phyloP scores from a whole-genome alignment of 2,329 filamentous ascomycete genomes.

The Stagonosporopsis tanaceti region DNA sequence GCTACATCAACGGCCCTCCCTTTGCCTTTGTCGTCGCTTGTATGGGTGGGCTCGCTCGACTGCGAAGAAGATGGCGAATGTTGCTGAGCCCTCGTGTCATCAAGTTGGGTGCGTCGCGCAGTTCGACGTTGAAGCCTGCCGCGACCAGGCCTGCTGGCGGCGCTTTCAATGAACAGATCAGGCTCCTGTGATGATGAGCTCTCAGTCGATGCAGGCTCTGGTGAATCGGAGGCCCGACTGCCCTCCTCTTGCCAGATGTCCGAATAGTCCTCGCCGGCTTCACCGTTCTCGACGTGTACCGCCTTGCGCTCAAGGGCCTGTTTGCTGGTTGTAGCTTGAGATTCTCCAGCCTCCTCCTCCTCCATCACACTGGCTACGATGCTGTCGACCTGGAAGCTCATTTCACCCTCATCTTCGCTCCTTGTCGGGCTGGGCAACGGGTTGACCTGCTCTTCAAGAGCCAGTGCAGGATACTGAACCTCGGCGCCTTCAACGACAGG shows the following conservation, averaged over 20 bases:
- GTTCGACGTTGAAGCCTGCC: constrained; percentile 54
- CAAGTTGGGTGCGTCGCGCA: constrained; percentile 48
- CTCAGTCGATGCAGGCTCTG: constrained; percentile 18
- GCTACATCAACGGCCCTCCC: constrained; percentile 18
- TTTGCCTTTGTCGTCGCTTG: constrained; percentile 26
- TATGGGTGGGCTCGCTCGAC: constrained; percentile 4
- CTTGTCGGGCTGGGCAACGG: constrained; percentile 41
- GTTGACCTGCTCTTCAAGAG: constrained; percentile 23
- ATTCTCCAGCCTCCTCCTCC: constrained; percentile 1
- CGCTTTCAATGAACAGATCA: constrained; percentile 47
- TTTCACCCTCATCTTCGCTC: constrained; percentile 45
- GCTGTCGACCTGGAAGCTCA: constrained; percentile 44
- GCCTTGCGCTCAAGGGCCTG: neutral
- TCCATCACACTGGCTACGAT: constrained; percentile 22
- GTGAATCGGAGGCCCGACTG: constrained; percentile 44
- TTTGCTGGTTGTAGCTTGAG: constrained; percentile 1
- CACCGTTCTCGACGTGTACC: neutral
- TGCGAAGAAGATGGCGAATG: constrained; percentile 6
- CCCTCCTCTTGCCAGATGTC: constrained; percentile 61
- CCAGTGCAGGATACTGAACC: constrained; percentile 40
- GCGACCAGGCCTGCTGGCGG: constrained; percentile 43
- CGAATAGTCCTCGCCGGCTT: constrained; percentile 33
- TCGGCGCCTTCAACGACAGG: constrained; percentile 21
- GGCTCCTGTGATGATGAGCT: constrained; percentile 2
- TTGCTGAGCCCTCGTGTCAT: constrained; percentile 44